Conservation (phyloP, 306 rosid species). For the Hippophae tibetana region DNA sequence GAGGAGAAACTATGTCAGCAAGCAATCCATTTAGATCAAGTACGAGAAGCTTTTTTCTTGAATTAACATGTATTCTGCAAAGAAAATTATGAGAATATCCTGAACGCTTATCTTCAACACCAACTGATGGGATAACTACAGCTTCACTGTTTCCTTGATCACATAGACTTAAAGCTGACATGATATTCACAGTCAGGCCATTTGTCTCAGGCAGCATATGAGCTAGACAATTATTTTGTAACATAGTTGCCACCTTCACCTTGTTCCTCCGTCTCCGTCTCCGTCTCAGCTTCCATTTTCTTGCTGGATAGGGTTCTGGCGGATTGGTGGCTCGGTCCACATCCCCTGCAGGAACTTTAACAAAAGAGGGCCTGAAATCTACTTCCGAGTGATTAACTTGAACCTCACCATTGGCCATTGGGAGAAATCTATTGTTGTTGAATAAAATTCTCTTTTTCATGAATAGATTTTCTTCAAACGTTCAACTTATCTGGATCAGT, state of each 20-base stretch:
- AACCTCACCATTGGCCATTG: conserved; percentile 19
- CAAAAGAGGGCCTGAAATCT: conserved; percentile 12
- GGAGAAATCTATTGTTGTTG: conserved; percentile 10
- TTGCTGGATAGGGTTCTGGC: conserved; percentile 1
- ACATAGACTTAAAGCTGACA: conserved; percentile 10
- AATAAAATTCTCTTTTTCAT: conserved; percentile 11
- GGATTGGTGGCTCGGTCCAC: conserved; percentile 8
- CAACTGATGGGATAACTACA: conserved; percentile 11
- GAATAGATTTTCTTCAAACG: conserved; percentile 2
- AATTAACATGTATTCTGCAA: conserved; percentile 13
- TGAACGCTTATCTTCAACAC: conserved; percentile 6
- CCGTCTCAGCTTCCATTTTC: conserved; percentile 12
- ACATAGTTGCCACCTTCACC: background rate
- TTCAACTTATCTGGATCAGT: background rate
- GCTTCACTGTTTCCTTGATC: conserved; percentile 13
- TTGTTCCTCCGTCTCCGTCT: conserved; percentile 7
- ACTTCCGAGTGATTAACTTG: conserved; percentile 14
- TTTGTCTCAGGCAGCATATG: conserved; percentile 20
- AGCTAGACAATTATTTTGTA: conserved; percentile 10
- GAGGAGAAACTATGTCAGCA: conserved; percentile 53
- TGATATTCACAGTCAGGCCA: conserved; percentile 5
- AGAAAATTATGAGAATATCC: conserved; percentile 23
- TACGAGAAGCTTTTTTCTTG: conserved; percentile 65
- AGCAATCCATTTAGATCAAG: conserved; percentile 84
- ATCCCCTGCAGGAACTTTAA: conserved; percentile 13